Evolutionary conservation across 2,329 filamentous ascomycete genomes (phyloP), one percentile per base, ranked within the genome.

Genomic region (Talaromyces piceae): DNA sequence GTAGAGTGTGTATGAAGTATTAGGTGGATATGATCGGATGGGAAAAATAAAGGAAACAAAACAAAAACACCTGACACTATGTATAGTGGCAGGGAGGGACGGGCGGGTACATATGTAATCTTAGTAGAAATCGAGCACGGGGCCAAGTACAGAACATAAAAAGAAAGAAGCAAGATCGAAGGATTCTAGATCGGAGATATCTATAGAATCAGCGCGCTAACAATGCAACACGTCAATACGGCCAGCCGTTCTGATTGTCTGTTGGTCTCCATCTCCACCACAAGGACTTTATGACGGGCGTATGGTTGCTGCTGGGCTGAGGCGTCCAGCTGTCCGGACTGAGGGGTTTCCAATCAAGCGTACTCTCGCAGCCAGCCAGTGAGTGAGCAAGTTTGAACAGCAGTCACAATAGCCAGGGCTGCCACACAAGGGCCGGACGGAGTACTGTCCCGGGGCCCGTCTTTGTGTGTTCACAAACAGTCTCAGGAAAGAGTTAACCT

Each of bases 271-370:
- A 16, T 33, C 41, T 39, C 37, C 44, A 18, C 51, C 41, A 53
- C 51, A 53, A 53, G 51, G 51, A 53, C 51, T 53, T 53, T 53
- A 53, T 53, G 41, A 41, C 33, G 50, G 28, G 23, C n/a, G n/a
- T n/a, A n/a, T 23, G 25, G 22, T 50, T n/a, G 26, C 41, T 49
- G 23, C 39, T 41, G 39, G 18, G 13, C 9, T n/a, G 31, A n/a
- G 12, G n/a, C n/a, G n/a, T n/a, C n/a, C n/a, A n/a, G n/a, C n/a
- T n/a, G n/a, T n/a, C n/a, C n/a, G n/a, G n/a, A n/a, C n/a, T n/a
- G n/a, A n/a, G n/a, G n/a, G n/a, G n/a, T n/a, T n/a, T n/a, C n/a
- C n/a, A n/a, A n/a, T n/a, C n/a, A n/a, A n/a, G n/a, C n/a, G n/a
- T n/a, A n/a, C n/a, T n/a, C n/a, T n/a, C n/a, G n/a, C 30, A 33